Base-by-base conservation (phyloP, 2,329 filamentous ascomycete species). In the Sporothrix mexicana region DNA sequence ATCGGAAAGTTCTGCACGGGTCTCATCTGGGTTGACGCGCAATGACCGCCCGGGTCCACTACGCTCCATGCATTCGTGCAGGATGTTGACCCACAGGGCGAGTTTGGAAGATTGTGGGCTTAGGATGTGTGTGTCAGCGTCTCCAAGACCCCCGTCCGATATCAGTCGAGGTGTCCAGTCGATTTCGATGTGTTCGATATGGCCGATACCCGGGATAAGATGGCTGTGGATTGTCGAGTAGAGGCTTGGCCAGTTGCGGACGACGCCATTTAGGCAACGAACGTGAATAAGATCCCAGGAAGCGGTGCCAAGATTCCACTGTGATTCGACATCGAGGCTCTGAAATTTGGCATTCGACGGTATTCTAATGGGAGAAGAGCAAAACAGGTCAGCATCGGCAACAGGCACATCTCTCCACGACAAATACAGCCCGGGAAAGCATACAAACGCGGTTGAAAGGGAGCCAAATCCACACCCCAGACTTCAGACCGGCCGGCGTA, bases 111-210 rank as follows among this genome's bases (percentile, higher is more conserved):
- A 62, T 1, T 36, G 43, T 43, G 59, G 59, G 10, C 36, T 62
- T 36, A 36, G 30, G 30, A 36, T 36, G 30, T 36, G 30, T 36
- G 30, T 36, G 30, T 36, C 30, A 36, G 30, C 30, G 36, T 6
- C 20, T n/a, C 30, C n/a, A 5, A 17, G 5, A 20, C 12, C 55
- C 10, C n/a, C 69, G 8, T 59, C 4, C 86, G 77, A 93, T 89
- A 75, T 94, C 91, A 78, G 90, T 92, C 89, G 89, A 20, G 94
- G 93, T 66, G 88, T 85, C 81, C 93, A 93, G 81, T 98, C 94
- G 71, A 98, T 92, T 80, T 98, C 95, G 66, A 97, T 88, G 77
- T 97, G 94, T 81, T 98, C 95, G 72, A 98, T 86, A 79, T 87
- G 88, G 71, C 95, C 95, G 55, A 84, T 86, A 1, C 91, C 91